phyloP scores from a whole-genome alignment of 345 rosid genomes.

The Jatropha curcas region DNA sequence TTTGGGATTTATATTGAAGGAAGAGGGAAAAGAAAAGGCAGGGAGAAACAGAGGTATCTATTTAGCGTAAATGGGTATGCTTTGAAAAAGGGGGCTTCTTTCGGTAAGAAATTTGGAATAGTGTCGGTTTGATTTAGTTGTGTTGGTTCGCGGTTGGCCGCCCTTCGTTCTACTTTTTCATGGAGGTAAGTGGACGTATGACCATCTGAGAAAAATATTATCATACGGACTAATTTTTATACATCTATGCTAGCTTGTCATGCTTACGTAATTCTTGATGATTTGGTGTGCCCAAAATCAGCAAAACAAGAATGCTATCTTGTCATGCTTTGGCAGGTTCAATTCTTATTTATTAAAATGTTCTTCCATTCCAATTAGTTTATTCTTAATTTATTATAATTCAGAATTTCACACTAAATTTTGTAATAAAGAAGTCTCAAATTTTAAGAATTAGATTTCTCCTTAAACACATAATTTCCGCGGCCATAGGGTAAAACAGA shows the following conservation, averaged over 20 bases:
- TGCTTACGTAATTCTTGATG: neutral
- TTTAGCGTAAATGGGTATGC: conserved; percentile 2
- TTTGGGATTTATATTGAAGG: conserved; percentile 4
- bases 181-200: neutral
- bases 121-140: neutral
- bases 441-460: too few species aligned
- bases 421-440: too few species aligned
- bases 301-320: neutral
- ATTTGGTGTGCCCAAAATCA: conserved; percentile 16
- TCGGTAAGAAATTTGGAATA: conserved; percentile 37
- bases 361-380: too few species aligned
- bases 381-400: too few species aligned
- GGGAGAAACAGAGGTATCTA: neutral
- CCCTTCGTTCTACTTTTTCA: conserved; percentile 13
- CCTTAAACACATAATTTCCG: too few species aligned
- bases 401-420: too few species aligned
- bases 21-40: neutral
- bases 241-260: too few species aligned
- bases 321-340: neutral
- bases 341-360: neutral
- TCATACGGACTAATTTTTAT: too few species aligned
- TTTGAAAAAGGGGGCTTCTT: conserved; percentile 29
- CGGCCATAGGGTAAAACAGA: too few species aligned
- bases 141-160: conserved; percentile 37
- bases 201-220: too few species aligned